These are phyloP conservation scores for Macrocybe gigantea DNA, from an alignment of 768 basidiomycete species.

Conservation along the genomic window DNA sequence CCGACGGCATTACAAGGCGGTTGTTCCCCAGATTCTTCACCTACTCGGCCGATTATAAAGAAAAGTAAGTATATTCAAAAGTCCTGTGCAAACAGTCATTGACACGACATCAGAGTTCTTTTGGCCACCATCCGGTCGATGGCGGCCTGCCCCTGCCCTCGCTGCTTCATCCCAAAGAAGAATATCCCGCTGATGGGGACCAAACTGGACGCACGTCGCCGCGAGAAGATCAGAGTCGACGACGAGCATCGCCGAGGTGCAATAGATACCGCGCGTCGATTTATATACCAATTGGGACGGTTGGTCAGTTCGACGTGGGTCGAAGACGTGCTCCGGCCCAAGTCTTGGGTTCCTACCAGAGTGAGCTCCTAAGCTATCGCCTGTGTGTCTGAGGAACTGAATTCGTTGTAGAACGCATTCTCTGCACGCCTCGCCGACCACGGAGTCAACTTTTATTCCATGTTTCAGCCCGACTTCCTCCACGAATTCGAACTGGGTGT, in stretches of 20 bases:
- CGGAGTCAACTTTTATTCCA: conserved; percentile 5
- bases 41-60: conserved; percentile 30
- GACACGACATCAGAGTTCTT: conserved; percentile 8
- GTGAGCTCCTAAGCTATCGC: conserved; percentile 11
- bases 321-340: conserved; percentile 15
- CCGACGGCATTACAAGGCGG: conserved; percentile 19
- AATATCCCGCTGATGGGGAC: conserved; percentile 8
- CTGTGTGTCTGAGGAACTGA: background rate
- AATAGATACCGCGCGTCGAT: conserved; percentile 11
- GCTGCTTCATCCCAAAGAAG: conserved; percentile 8
- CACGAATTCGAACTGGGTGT: conserved; percentile 31
- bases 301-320: conserved; percentile 19
- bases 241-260: background rate
- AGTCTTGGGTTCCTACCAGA: conserved; percentile 23
- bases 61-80: conserved; percentile 21
- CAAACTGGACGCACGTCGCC: background rate
- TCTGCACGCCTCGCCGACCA: conserved; percentile 9
- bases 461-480: conserved; percentile 24
- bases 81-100: conserved; percentile 4
- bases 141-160: conserved; percentile 15
- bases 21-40: conserved; percentile 26
- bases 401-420: conserved; percentile 28
- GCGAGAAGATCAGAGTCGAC: conserved; percentile 3
- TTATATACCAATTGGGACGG: conserved; percentile 21
- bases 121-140: conserved; percentile 12